Base-by-base conservation (phyloP, 1,139 yeast genomes). In the Kurtzmaniella quercitrusa region DNA sequence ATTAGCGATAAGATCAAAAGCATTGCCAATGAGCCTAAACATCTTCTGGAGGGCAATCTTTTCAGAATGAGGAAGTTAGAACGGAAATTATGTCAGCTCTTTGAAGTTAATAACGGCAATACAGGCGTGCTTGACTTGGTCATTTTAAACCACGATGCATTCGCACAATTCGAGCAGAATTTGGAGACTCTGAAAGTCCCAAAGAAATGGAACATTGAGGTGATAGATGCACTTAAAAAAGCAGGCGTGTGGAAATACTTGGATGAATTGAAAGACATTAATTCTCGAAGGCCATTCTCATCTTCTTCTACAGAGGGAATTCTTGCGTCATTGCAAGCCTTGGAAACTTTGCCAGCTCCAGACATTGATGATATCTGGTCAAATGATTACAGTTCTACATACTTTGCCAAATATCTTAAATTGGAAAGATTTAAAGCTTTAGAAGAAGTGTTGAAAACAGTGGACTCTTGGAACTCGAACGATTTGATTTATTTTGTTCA, bases 51-150 rank as follows among this genome's bases (percentile, higher is more conserved):
- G 19, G 38, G 16, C 7, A 36, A 19, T 10, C 15, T 19, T 4
- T 36, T 36, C 27, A 18, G 24, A 19, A 11, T 36, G 25, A 18
- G 24, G 15, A 43, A 43, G 21, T 34, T 43, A 18, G 18, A 38
- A 10, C n/a, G 29, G 3, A 40, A 29, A 34, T 34, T 43, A 12
- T 19, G 27, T 8, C 34, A 33, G 16, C 34, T 43, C 10, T 43
- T 61, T 25, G 53, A 48, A 9, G 37, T 55, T 12, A 68, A 70
- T 50, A 65, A 27, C 2, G 62, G 61, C 2, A 48, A 66, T 42
- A 65, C 72, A 8, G 62, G 54, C 16, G 58, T 65, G 9, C 59
- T 71, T 48, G 75, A 70, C 48, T 54, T 64, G 2, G 54, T 69
- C 2, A 48, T 66, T 37, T 53, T 53, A 12, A 62, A 62, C 34